Evolutionary conservation across 2,329 filamentous ascomycete species (phyloP).

Genomic region (Fusarium neocosmosporiellum): DNA sequence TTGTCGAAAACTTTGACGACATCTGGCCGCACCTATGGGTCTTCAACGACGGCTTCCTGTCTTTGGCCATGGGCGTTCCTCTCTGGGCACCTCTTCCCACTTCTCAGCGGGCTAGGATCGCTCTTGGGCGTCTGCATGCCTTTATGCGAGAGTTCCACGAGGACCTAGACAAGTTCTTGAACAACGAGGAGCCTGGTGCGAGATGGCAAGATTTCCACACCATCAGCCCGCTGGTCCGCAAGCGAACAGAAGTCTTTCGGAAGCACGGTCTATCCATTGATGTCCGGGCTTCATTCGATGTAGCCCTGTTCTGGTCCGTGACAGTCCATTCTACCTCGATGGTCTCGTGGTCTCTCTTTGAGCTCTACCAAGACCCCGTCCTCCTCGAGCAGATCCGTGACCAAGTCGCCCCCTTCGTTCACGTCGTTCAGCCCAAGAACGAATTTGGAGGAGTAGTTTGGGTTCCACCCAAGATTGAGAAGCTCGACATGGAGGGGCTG

Average conservation of each 20-base stretch:
- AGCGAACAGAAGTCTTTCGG: constrained; percentile 45
- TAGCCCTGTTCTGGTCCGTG: constrained; percentile 52
- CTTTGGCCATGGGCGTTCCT: constrained; percentile 47
- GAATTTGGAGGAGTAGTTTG: constrained; percentile 52
- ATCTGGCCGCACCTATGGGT: constrained; percentile 53
- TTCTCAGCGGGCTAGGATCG: constrained; percentile 47
- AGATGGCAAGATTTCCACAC: constrained; percentile 53
- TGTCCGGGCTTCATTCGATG: constrained; percentile 49
- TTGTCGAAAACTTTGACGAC: constrained; percentile 54
- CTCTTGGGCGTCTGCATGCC: constrained; percentile 43
- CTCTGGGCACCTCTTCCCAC: constrained; percentile 48
- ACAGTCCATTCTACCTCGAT: constrained; percentile 53
- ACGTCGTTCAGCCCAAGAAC: constrained; percentile 48
- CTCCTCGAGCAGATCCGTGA: constrained; percentile 53
- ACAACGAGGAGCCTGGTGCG: constrained; percentile 46
- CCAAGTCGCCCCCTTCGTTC: constrained; percentile 51
- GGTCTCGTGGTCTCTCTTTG: constrained; percentile 55
- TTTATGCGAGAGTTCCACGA: constrained; percentile 49
- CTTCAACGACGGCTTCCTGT: constrained; percentile 49
- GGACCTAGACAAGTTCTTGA: constrained; percentile 49
- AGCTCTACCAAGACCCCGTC: constrained; percentile 53
- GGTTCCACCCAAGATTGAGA: constrained; percentile 48
- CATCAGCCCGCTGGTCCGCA: constrained; percentile 48
- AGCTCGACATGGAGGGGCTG: constrained; percentile 51
- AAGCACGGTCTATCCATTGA: constrained; percentile 45